phyloP scores from a whole-genome alignment of 306 rosid genomes.

The Fragaria iinumae region DNA sequence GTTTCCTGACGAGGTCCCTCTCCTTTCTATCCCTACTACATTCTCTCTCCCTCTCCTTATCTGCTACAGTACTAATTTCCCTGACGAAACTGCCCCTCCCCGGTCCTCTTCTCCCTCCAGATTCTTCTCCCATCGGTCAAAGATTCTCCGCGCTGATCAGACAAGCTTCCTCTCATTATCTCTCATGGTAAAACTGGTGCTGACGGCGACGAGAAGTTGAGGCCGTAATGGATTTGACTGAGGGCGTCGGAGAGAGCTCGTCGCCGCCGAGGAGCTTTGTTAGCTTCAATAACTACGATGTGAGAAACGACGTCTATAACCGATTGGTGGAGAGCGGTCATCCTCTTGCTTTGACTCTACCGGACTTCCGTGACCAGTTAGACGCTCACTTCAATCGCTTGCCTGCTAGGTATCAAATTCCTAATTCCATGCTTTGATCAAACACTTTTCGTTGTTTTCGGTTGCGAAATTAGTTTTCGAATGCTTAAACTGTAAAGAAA shows the following conservation, averaged over 20 bases:
- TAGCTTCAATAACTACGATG: slow-evolving; percentile 62
- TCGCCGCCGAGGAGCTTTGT: slow-evolving; percentile 81
- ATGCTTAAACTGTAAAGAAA: not conserved
- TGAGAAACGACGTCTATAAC: slow-evolving; percentile 71
- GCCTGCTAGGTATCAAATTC: slow-evolving; percentile 65
- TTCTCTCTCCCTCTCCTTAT: not conserved
- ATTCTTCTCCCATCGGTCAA: slow-evolving; percentile 39
- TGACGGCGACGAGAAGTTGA: not conserved
- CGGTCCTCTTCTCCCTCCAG: slow-evolving; percentile 21
- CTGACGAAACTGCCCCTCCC: slow-evolving; percentile 36
- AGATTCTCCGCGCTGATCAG: slow-evolving; percentile 36
- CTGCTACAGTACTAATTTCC: not conserved
- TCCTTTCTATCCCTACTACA: not conserved
- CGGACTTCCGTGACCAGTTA: slow-evolving; percentile 73
- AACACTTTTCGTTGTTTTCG: not conserved
- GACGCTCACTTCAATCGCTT: slow-evolving; percentile 94
- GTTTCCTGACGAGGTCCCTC: not conserved
- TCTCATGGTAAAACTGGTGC: not conserved
- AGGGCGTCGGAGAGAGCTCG: slow-evolving; percentile 96
- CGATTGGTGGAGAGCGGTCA: slow-evolving; percentile 68
- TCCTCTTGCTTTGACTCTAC: slow-evolving; percentile 59
- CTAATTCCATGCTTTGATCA: not conserved
- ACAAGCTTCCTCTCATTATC: slow-evolving; percentile 3
- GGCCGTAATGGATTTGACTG: slow-evolving; percentile 73
- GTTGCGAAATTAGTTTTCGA: not conserved